These are phyloP conservation scores for Quercus engelmannii DNA, from an alignment of 306 rosid genomes.

Conservation along the genomic window DNA sequence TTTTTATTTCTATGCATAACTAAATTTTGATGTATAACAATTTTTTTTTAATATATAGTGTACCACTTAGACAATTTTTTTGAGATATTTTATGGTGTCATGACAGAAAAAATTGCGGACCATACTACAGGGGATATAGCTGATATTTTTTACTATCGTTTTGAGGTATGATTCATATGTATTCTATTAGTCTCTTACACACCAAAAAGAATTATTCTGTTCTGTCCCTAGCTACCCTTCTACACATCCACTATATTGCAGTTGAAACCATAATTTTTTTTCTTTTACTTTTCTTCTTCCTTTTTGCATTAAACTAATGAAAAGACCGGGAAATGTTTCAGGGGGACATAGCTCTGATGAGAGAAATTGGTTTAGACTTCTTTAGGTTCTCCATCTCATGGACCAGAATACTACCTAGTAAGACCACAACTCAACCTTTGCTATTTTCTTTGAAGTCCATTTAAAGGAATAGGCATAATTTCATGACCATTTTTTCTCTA, in stretches of 20 bases:
- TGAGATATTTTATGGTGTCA: not conserved
- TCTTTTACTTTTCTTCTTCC: too few relatives aligned
- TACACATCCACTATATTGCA: too few relatives aligned
- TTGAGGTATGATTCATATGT: constrained; percentile 25
- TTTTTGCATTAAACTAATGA: not conserved
- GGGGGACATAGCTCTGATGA: constrained; percentile 40
- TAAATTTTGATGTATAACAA: too few relatives aligned
- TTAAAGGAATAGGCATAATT: too few relatives aligned
- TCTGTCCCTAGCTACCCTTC: too few relatives aligned
- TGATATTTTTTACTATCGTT: constrained; percentile 36
- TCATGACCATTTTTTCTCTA: too few relatives aligned
- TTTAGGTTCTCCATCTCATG: constrained; percentile 57
- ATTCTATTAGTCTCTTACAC: not conserved
- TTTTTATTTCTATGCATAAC: too few relatives aligned
- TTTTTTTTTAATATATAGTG: too few relatives aligned
- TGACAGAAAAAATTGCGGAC: constrained; percentile 46
- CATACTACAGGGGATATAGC: constrained; percentile 29
- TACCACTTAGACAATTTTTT: too few relatives aligned
- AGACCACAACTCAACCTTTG: not conserved
- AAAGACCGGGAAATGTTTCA: not conserved
- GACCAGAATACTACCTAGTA: constrained; percentile 52
- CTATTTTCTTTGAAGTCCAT: too few relatives aligned
- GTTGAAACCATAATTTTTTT: too few relatives aligned
- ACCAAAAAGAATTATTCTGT: too few relatives aligned
- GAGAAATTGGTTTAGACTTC: constrained; percentile 44